phyloP scores from a whole-genome alignment of 2,329 filamentous ascomycete species.

The Lasiodiplodia sp. region DNA sequence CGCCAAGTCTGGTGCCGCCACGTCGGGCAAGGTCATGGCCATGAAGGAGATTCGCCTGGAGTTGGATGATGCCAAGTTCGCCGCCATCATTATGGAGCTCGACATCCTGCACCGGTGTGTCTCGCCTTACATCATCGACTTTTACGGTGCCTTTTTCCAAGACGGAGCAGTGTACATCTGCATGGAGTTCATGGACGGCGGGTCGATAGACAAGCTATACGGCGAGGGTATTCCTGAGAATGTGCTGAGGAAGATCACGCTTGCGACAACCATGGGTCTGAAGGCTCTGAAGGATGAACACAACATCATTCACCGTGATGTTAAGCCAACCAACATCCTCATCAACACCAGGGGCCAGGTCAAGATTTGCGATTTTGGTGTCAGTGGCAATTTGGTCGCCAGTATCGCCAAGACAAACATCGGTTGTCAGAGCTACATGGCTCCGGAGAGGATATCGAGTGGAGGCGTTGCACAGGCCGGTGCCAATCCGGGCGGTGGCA shows the following conservation, averaged over 20 bases:
- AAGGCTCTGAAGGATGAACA: slow-evolving; percentile 96
- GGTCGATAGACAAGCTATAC: slow-evolving; percentile 96
- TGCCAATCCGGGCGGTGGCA: slow-evolving; percentile 74
- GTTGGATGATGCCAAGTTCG: slow-evolving; percentile 94
- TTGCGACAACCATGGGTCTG: slow-evolving; percentile 87
- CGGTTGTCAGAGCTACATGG: slow-evolving; percentile 99
- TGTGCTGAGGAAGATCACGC: slow-evolving; percentile 87
- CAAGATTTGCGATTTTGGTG: slow-evolving; percentile 99
- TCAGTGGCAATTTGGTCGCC: slow-evolving; percentile 93
- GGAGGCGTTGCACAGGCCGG: slow-evolving; percentile 78
- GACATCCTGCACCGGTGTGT: slow-evolving; percentile 95
- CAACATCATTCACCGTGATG: slow-evolving; percentile 98
- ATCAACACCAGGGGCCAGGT: slow-evolving; percentile 88
- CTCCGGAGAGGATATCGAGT: slow-evolving; percentile 90
- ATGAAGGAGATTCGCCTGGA: slow-evolving; percentile 99
- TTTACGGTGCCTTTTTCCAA: slow-evolving; percentile 98
- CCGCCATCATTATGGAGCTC: slow-evolving; percentile 95
- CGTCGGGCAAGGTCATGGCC: slow-evolving; percentile 86
- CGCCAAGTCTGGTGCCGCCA: slow-evolving; percentile 54
- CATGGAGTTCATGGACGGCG: slow-evolving; percentile 99
- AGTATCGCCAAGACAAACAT: slow-evolving; percentile 99
- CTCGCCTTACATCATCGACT: slow-evolving; percentile 97
- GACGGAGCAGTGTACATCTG: slow-evolving; percentile 99
- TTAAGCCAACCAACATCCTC: slow-evolving; percentile 98
- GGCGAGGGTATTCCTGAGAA: slow-evolving; percentile 87